phyloP scores from a whole-genome alignment of 2,329 filamentous ascomycete species.

The Rasamsonia emersonii region DNA sequence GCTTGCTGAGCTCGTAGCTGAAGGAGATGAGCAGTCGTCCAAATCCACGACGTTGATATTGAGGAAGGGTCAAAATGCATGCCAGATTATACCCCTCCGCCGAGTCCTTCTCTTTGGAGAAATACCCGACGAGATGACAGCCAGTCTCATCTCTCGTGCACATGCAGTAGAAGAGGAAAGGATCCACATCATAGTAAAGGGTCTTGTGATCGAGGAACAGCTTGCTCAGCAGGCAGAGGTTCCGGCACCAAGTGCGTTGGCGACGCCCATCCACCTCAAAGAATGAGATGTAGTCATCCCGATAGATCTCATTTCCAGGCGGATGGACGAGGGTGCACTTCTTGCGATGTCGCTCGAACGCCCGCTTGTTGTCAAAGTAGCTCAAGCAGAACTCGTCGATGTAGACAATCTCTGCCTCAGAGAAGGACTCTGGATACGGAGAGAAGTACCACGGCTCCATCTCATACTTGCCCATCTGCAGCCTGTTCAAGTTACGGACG shows the following conservation, averaged over 20 bases:
- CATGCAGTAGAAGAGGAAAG: slow-evolving; percentile 94
- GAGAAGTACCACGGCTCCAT: slow-evolving; percentile 99
- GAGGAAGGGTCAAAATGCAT: slow-evolving; percentile 91
- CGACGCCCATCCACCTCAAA: slow-evolving; percentile 97
- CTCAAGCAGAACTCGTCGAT: slow-evolving; percentile 96
- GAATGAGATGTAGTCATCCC: slow-evolving; percentile 81
- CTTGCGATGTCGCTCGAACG: slow-evolving; percentile 73
- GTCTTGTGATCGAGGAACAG: slow-evolving; percentile 98
- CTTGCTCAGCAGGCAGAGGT: slow-evolving; percentile 90
- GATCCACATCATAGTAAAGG: slow-evolving; percentile 94
- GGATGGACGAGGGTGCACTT: slow-evolving; percentile 92
- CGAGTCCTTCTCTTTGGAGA: slow-evolving; percentile 96
- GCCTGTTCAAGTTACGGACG: slow-evolving; percentile 85
- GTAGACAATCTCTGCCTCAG: slow-evolving; percentile 81
- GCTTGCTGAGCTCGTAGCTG: slow-evolving; percentile 91
- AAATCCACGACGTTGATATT: slow-evolving; percentile 92
- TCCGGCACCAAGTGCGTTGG: slow-evolving; percentile 97
- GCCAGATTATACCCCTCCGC: slow-evolving; percentile 96
- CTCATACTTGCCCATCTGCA: slow-evolving; percentile 88
- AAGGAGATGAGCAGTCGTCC: slow-evolving; percentile 92
- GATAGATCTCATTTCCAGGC: slow-evolving; percentile 96
- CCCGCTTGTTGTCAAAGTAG: slow-evolving; percentile 76
- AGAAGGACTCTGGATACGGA: slow-evolving; percentile 84
- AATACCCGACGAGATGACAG: slow-evolving; percentile 98
- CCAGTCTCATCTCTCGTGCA: slow-evolving; percentile 86